Evolutionary conservation across 1,139 yeast species (phyloP).

Genomic region (Diutina siamensis): DNA sequence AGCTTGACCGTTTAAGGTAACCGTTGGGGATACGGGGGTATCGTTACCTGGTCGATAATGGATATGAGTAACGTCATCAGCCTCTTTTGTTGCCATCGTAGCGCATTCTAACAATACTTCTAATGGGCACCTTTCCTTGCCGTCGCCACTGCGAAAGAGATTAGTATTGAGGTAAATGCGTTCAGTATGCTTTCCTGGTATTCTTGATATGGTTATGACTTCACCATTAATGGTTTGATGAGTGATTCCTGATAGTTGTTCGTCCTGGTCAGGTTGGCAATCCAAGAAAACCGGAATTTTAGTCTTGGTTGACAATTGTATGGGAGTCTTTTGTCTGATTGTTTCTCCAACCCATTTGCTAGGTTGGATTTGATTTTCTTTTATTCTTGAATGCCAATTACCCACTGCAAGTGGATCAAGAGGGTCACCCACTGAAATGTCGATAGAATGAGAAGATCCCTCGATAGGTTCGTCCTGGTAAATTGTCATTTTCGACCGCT

Average conservation of each 20-base stretch:
- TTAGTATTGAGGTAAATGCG: slow-evolving; percentile 51
- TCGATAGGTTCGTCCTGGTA: slow-evolving; percentile 15
- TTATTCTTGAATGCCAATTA: slow-evolving; percentile 12
- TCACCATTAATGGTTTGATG: slow-evolving; percentile 16
- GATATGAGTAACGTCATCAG: slow-evolving; percentile 26
- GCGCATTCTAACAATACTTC: slow-evolving; percentile 45
- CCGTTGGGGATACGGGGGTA: slow-evolving; percentile 54
- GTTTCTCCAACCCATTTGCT: slow-evolving; percentile 62
- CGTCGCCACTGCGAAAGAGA: slow-evolving; percentile 34
- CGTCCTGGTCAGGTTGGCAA: neutral
- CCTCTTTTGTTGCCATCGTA: slow-evolving; percentile 6
- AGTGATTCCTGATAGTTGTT: neutral
- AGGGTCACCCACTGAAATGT: slow-evolving; percentile 8
- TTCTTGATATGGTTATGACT: slow-evolving; percentile 33
- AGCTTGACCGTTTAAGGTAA: slow-evolving; percentile 50
- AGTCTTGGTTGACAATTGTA: neutral
- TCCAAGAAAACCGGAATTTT: neutral
- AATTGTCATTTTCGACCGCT: slow-evolving; percentile 14
- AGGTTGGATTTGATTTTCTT: slow-evolving; percentile 53
- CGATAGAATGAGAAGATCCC: slow-evolving; percentile 15
- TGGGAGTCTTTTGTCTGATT: slow-evolving; percentile 24
- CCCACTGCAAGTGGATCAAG: slow-evolving; percentile 31
- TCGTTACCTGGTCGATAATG: slow-evolving; percentile 12
- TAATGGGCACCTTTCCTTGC: slow-evolving; percentile 38
- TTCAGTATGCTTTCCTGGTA: slow-evolving; percentile 55